Base-by-base conservation (phyloP, 2,329 filamentous ascomycete species). In the Verruconis gallopava region DNA sequence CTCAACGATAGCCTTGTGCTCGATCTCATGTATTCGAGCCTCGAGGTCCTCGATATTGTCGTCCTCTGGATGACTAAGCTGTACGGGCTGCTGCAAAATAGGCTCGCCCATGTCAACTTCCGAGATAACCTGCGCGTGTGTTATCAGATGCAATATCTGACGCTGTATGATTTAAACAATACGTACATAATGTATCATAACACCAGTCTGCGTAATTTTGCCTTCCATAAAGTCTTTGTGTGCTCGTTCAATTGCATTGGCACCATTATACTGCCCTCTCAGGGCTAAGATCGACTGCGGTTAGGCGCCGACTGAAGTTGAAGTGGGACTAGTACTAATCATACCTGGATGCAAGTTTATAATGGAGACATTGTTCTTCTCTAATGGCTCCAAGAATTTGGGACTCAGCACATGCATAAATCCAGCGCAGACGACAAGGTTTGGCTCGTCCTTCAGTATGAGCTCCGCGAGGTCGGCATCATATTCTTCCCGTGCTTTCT, bases 181-280 rank as follows among this genome's bases (percentile, higher is more conserved):
- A 34, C 42, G 15, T 44, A 93, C 85, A 60, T 88, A 80, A 63
- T 94, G 86, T 13, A 85, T 77, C 88, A 93, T 94, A 42, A 93
- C 79, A 1, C 88, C 86, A 0, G 75, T 86, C 49, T 70, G 72
- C 49, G 72, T 71, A 49, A 81, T 71, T 52, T 78, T 73, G 6
- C 85, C 72, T 48, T 71, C 72, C 55, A 77, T 61, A 56, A 82
- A 86, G 44, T 84, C 85, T 37, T 74, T 69, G 61, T 77, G 85
- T 3, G 86, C 85, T 18, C 84, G 70, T 51, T 81, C 75, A 51
- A 94, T 93, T 13, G 85, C 86, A 49, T 72, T 62, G 49, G 77
- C 75, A 3, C 86, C 86, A 50, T 88, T 81, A 55, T 85, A 88
- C 52, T 77, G 72, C 1, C 81, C 81, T 54, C 71, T 80, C 32